Evolutionary conservation across 495 filamentous ascomycete species (phyloP).

Genomic region (Chaetomium fimeti): DNA sequence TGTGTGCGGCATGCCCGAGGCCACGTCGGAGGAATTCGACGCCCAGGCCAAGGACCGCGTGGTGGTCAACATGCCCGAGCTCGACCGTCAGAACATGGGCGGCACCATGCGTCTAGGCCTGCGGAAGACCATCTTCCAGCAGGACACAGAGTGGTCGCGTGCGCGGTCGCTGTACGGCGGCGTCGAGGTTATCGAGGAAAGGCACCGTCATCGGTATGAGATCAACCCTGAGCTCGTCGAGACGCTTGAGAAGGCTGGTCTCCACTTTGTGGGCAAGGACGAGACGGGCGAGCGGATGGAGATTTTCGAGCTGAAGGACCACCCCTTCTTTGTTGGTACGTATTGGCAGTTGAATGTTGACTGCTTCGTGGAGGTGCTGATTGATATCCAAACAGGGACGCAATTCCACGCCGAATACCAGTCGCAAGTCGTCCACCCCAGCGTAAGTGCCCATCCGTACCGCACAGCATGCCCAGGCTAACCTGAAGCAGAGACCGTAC

Average conservation of each 20-base stretch:
- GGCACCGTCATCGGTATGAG: constrained; percentile 74
- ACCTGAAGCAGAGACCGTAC: constrained; percentile 18
- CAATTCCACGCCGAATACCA: constrained; percentile 34
- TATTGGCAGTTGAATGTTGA: neutral
- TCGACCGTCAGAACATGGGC: constrained; percentile 62
- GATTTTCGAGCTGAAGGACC: constrained; percentile 81
- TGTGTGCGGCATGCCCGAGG: constrained; percentile 59
- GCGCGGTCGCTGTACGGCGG: constrained; percentile 72
- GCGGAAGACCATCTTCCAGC: constrained; percentile 71
- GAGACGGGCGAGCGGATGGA: constrained; percentile 84
- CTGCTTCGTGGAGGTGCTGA: neutral
- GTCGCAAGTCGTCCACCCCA: constrained; percentile 22
- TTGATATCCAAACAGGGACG: constrained; percentile 11
- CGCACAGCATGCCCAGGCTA: neutral
- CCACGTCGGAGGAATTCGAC: constrained; percentile 66
- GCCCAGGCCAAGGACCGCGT: constrained; percentile 56
- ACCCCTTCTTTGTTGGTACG: constrained; percentile 78
- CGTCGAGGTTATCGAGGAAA: constrained; percentile 56
- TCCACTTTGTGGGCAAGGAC: constrained; percentile 76
- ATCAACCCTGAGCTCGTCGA: constrained; percentile 69
- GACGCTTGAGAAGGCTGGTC: constrained; percentile 54
- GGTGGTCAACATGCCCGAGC: constrained; percentile 90
- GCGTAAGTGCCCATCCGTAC: constrained; percentile 12
- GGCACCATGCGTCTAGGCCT: constrained; percentile 91
- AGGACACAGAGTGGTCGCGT: constrained; percentile 73